Base-by-base conservation (phyloP, 352 stramenopile species). In the Globisporangium canariense region DNA sequence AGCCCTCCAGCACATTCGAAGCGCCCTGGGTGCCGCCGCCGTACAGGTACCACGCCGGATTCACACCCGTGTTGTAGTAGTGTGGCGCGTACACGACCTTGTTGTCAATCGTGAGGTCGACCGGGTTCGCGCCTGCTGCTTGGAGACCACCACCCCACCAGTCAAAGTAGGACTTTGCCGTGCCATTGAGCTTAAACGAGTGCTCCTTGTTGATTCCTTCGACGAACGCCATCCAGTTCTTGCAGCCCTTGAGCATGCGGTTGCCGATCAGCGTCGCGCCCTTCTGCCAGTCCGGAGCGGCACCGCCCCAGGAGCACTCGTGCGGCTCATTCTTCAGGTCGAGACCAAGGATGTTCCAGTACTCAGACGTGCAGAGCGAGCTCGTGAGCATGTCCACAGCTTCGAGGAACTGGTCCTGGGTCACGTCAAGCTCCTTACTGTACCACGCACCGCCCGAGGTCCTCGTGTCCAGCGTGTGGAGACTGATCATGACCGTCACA, bases 41-140 rank as follows among this genome's bases (percentile, higher is more conserved):
- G 55, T 91, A 91, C 7, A 91, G 65, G 49, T 91, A 91, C 76
- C 64, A 81, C 5, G 81, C 76, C 1, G 82, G 82, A 53, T 64
- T 86, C 22, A 91, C 79, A 43, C 68, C 82, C 20, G 82, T 88
- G 69, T 87, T 89, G 70, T 91, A 91, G 64, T 91, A 91, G 64
- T 91, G 82, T 13, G 82, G 82, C n/a, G 82, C 75, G 65, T 79
- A 91, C 22, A 91, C 79, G 0, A 91, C 62, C 57, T 91, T 91
- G 68, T 88, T 75, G 1, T 74, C 53, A 18, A 77, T 62, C 6
- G 71, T 54, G 38, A 88, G 73, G 11, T 73, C 75, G 45, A 87
- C 64, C 18, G 79, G 79, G 25, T 75, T 63, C 4, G 13, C 62
- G 0, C 67, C 71, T n/a, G 77, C 82, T n/a, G 76, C 58, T 32